Evolutionary conservation across 2,329 filamentous ascomycete species (phyloP).

Genomic region (Paecilomyces niveus): DNA sequence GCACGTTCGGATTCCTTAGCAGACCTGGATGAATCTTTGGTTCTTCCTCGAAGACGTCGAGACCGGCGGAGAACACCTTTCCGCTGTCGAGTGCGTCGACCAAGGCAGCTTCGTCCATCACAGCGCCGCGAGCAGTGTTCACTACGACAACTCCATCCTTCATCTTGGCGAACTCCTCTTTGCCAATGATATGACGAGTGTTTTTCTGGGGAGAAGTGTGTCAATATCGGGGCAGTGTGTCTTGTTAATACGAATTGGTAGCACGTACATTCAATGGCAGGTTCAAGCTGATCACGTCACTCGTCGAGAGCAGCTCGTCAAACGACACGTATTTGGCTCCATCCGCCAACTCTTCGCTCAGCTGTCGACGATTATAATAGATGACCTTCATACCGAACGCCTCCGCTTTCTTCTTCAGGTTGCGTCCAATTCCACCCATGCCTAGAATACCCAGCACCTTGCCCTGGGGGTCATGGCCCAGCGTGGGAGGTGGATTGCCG

Average conservation of each 20-base stretch:
- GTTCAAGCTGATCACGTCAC: slow-evolving; percentile 74
- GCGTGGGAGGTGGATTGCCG: slow-evolving; percentile 46
- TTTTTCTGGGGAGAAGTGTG: slow-evolving; percentile 37
- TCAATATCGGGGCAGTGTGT: not conserved
- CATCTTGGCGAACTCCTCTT: slow-evolving; percentile 65
- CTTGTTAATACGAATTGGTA: not conserved
- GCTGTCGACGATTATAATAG: slow-evolving; percentile 64
- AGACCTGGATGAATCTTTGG: slow-evolving; percentile 68
- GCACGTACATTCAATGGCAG: slow-evolving; percentile 68
- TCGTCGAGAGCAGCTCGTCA: slow-evolving; percentile 61
- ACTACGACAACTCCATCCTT: slow-evolving; percentile 70
- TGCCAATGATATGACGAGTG: slow-evolving; percentile 70
- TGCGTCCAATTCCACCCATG: slow-evolving; percentile 79
- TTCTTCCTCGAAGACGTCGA: slow-evolving; percentile 81
- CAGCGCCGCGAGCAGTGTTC: slow-evolving; percentile 75
- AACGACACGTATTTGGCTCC: slow-evolving; percentile 52
- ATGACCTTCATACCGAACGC: slow-evolving; percentile 69
- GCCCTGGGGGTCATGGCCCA: slow-evolving; percentile 70
- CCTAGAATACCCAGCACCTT: slow-evolving; percentile 75
- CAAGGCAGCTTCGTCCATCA: slow-evolving; percentile 75
- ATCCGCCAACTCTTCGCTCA: slow-evolving; percentile 46
- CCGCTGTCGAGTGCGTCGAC: slow-evolving; percentile 65
- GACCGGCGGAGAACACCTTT: slow-evolving; percentile 61
- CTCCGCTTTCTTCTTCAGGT: slow-evolving; percentile 65
- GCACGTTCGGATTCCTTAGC: slow-evolving; percentile 60